A percentile compares a stretch with the other conserved stretches of the same genome.
phyloP scores from a whole-genome alignment of 495 filamentous ascomycete genomes.

The Podospora didyma region DNA sequence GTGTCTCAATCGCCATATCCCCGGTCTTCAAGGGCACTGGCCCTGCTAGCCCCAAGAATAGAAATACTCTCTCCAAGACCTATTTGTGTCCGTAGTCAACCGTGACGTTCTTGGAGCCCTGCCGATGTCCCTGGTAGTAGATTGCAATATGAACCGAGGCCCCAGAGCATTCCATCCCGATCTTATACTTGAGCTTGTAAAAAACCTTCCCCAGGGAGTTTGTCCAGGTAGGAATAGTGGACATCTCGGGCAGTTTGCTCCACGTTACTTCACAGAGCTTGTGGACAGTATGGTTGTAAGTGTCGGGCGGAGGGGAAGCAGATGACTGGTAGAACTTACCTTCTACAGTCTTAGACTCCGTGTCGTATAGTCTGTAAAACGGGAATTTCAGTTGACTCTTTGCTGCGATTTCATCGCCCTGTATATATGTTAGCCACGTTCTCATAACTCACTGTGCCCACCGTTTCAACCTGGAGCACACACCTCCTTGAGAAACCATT shows the following conservation, averaged over 20 bases:
- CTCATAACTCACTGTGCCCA: no score
- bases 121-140: conserved; percentile 8
- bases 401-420: no score
- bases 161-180: conserved; percentile 4
- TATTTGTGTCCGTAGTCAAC: conserved; percentile 5
- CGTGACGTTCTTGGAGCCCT: conserved; percentile 7
- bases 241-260: neutral
- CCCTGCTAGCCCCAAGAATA: neutral
- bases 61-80: no score
- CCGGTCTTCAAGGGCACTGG: no score
- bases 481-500: neutral
- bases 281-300: neutral
- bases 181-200: neutral
- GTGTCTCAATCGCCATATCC: no score
- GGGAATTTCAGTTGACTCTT: no score
- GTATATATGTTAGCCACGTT: no score
- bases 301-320: neutral
- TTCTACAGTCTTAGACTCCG: no score
- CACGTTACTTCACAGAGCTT: neutral
- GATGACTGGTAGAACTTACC: conserved; percentile 1
- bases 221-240: conserved; percentile 3
- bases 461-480: no score
- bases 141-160: conserved; percentile 4
- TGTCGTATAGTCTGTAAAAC: neutral
- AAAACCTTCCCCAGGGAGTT: conserved; percentile 9